Evolutionary conservation across 2,329 filamentous ascomycete genomes (phyloP), one percentile per base, ranked within the genome.

Genomic region (Beauveria australis): DNA sequence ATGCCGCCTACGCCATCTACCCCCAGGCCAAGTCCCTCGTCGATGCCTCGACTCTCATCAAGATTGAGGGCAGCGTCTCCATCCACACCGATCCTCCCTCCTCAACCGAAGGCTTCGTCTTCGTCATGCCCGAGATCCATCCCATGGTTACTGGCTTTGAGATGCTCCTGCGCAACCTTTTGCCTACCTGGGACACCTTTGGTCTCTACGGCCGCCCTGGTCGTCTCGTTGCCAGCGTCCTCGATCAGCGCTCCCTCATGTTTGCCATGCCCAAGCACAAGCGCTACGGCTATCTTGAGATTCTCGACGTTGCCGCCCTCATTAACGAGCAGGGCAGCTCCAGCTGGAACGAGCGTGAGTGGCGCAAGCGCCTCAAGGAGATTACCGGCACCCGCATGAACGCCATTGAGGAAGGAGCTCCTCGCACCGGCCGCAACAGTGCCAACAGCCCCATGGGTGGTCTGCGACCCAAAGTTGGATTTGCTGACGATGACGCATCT

Each of bases 91-190:
- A 86, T 14, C 87, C 89, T 9, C 86, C 91, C 26, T 87, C 88
- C 0, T 85, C 86, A 2, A 89, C 89, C 0, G 94, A 99, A 71
- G 94, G 94, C 0, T 97, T 97, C 68, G 91, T 99, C 5, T 99
- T 99, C 70, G 87, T 97, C 66, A 97, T 99, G 92, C 94, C 94
- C 4, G 94, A 99, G 73, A 84, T 89, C 1, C 91, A 91, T 68
- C 88, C 93, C n/a, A 92, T 91, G 19, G 89, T 99, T 14, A 89
- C 86, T 59, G 94, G 94, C 0, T 96, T 97, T 67, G 94, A 97
- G 73, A 97, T 95, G 81, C 88, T 99, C 81, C 79, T 99, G 40
- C 85, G 91, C 51, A 97, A 90, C 76, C 79, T 99, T 14, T 95
- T 99, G 71, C 94, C 94, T 0, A 90, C 92, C 0, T 99, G 91